Base-by-base conservation (phyloP, 2,329 filamentous ascomycete species). In the Magnaporthiopsis incrustans region DNA sequence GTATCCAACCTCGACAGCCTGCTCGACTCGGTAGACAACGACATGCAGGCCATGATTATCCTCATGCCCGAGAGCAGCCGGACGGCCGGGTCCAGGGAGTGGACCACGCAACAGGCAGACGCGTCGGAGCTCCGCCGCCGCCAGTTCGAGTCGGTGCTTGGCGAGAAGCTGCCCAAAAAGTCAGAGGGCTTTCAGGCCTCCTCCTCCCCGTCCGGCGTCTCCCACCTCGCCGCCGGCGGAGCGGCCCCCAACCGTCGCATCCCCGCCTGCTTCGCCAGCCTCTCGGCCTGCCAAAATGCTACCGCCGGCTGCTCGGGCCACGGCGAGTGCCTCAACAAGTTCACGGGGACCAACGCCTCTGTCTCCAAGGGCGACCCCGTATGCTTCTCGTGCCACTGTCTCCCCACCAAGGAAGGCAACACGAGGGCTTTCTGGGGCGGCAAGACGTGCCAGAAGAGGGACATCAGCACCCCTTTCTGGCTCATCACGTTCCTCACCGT, bases 401-500 rank as follows among this genome's bases (percentile, higher is more conserved):
- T 80, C 63, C 78, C 83, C 57, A 89, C 87, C 25, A 74, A 80
- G 63, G 75, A 78, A 62, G 67, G 75, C 35, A 75, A 79, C 44
- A 79, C 81, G 62, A 79, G 81, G 59, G 86, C 86, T 0, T 83
- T 88, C 72, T 98, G 92, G 92, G 94, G 88, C 61, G 95, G 95
- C 22, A 80, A 86, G 53, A 89, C 89, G 60, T 99, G 95, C 79
- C 87, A 95, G 73, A 99, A 98, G 85, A 85, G 89, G 75, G 94
- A 99, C 73, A 81, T 98, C 63, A 96, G 92, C 74, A 85, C 88
- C 33, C 88, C 90, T 6, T 98, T 99, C 78, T 96, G 92, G 86
- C 79, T 99, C 62, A 87, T 99, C 70, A 84, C 85, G 15, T 86
- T 88, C 10, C 89, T 95, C 70, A 88, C 85, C 4, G 78, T 97